Base-by-base conservation (phyloP, 2,329 filamentous ascomycete genomes). In the Fusarium ambrosium region DNA sequence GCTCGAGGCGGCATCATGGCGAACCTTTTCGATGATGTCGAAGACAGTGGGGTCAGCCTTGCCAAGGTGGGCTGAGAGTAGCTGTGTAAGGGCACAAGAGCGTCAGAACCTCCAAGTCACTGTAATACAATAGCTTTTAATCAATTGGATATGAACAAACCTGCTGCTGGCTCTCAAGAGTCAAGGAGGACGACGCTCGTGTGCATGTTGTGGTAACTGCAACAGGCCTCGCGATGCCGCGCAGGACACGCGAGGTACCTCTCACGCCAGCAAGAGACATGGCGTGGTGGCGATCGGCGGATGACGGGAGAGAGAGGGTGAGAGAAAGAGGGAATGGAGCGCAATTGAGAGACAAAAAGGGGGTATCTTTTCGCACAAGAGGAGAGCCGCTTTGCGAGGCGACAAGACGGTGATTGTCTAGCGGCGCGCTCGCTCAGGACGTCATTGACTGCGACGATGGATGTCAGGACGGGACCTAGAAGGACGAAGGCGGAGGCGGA, bases 1-100 rank as follows among this genome's bases (percentile, higher is more conserved):
- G n/a, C n/a, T 11, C 10, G 11, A 51, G 32, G 36, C 16, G 55
- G 29, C 41, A 37, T 56, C 10, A 62, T 62, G 45, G 71, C 84
- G 79, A 85, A 97, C 95, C 89, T 95, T 96, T 84, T 97, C 93
- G 78, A 98, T 91, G 79, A 98, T 98, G 63, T 94, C 91, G 82
- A 92, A 97, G 76, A 98, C 93, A 60, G 92, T 88, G 53, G 96
- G 94, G 83, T 98, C 97, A 75, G 95, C 94, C 79, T 97, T 90
- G 81, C 95, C 89, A 62, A 99, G 89, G 81, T 93, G 88, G 66
- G 93, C 89, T 56, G 93, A 90, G 64, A 99, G 92, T 65, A 98
- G 86, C 95, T 98, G 34, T n/a, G n/a, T 24, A 61, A 34, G 76
- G 45, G 64, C 58, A 58, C 32, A 18, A 27, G n/a, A 27, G 41